phyloP scores from a whole-genome alignment of 306 rosid genomes.

The Dalbergia cochinchinensis region DNA sequence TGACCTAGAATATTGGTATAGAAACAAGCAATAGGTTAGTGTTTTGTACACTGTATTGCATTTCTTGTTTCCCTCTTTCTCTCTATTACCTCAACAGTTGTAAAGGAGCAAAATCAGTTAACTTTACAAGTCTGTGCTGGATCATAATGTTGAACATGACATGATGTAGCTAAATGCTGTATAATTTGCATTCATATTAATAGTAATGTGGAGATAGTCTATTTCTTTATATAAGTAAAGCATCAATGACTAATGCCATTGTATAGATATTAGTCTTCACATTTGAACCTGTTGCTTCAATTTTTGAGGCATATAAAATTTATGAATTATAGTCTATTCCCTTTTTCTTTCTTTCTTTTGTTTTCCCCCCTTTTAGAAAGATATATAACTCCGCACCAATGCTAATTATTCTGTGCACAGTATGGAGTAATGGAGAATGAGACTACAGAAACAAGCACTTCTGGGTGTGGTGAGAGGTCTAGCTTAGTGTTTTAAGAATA shows the following conservation, averaged over 20 bases:
- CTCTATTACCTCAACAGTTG: background rate
- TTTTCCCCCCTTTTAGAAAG: conserved; percentile 60
- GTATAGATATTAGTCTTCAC: conserved; percentile 30
- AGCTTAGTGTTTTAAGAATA: conserved; percentile 59
- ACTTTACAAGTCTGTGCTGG: background rate
- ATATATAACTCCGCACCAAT: conserved; percentile 79
- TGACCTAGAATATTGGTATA: conserved; percentile 3
- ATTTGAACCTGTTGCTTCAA: conserved; percentile 48
- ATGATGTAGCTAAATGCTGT: conserved; percentile 6
- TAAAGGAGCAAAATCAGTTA: background rate
- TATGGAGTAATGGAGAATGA: conserved; percentile 97
- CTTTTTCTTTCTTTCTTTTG: conserved; percentile 54
- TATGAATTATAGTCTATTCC: conserved; percentile 56
- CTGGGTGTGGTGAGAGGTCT: conserved; percentile 97
- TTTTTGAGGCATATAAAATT: conserved; percentile 45
- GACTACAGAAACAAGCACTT: conserved; percentile 99
- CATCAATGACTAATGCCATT: background rate
- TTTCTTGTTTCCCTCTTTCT: background rate
- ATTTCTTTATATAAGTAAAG: background rate
- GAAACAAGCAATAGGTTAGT: background rate
- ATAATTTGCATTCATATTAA: background rate
- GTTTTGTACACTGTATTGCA: background rate
- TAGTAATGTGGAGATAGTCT: background rate
- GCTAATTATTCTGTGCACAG: conserved; percentile 91
- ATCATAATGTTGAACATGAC: conserved; percentile 17